Percentiles rank a stretch among this genome's conserved stretches.
Evolutionary conservation across 331 rosid species (phyloP).

Genomic region (Malus hybrid): DNA sequence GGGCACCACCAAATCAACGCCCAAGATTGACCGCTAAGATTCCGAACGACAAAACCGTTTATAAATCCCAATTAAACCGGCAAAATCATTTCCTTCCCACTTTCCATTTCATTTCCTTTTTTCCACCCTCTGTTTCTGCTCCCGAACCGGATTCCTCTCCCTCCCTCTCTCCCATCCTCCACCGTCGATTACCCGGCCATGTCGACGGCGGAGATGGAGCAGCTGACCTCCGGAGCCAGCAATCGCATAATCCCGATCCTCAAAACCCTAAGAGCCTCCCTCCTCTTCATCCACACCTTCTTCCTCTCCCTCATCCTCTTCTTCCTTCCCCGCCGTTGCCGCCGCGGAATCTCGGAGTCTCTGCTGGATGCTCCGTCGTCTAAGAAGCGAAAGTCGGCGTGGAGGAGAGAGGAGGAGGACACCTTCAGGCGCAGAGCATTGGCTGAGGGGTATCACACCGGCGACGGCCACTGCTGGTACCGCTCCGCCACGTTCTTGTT

Average conservation of each 20-base stretch:
- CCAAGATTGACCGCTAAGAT: background rate
- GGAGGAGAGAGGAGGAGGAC: constrained; percentile 86
- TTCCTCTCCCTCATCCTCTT: constrained; percentile 51
- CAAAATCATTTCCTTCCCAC: too few species aligned
- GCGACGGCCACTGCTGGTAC: constrained; percentile 28
- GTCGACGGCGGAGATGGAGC: constrained; percentile 77
- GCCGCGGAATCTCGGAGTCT: constrained; percentile 13
- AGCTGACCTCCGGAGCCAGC: constrained; percentile 94
- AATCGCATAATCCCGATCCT: constrained; percentile 88
- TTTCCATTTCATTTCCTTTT: background rate
- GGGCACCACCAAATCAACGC: background rate
- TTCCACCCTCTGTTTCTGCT: background rate
- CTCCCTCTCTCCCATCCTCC: background rate
- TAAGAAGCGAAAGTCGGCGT: constrained; percentile 46
- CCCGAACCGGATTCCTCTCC: background rate
- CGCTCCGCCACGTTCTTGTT: constrained; percentile 65
- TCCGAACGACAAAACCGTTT: background rate
- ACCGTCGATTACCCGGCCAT: constrained; percentile 19
- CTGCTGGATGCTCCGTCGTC: constrained; percentile 26
- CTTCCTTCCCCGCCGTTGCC: constrained; percentile 59
- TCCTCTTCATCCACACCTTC: constrained; percentile 53
- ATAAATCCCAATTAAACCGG: background rate
- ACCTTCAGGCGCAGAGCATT: constrained; percentile 61
- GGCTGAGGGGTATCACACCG: constrained; percentile 52
- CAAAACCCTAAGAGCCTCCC: constrained; percentile 44